Evolutionary conservation across 1,284 basidiomycete species (phyloP).

Genomic region (Leccinum subrobustum): DNA sequence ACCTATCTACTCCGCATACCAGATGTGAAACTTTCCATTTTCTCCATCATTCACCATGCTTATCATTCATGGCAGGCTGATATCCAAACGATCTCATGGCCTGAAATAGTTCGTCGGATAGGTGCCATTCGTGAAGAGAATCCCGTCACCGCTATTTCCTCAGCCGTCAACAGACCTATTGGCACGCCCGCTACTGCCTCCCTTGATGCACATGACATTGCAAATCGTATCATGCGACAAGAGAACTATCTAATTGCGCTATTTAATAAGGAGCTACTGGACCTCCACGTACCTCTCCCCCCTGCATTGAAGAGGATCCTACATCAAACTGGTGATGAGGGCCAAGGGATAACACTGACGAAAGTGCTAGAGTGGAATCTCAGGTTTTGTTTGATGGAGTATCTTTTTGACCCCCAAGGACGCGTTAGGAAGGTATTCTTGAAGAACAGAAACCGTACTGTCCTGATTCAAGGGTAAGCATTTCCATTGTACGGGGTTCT

Average conservation of each 20-base stretch:
- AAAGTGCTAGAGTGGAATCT: constrained; percentile 96
- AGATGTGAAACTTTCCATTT: constrained; percentile 66
- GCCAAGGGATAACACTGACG: constrained; percentile 78
- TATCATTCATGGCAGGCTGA: constrained; percentile 63
- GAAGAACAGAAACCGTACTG: constrained; percentile 75
- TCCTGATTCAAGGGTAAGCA: constrained; percentile 81
- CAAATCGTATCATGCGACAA: constrained; percentile 94
- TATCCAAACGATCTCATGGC: constrained; percentile 97
- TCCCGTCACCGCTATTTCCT: constrained; percentile 82
- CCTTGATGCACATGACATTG: constrained; percentile 95
- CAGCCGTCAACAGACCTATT: constrained; percentile 48
- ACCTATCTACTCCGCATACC: constrained; percentile 74
- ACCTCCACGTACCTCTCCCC: constrained; percentile 83
- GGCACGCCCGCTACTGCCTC: constrained; percentile 58
- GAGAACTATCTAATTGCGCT: constrained; percentile 98
- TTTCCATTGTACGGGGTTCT: background rate
- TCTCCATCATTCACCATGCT: constrained; percentile 7
- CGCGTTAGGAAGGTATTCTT: constrained; percentile 89
- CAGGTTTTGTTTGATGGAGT: constrained; percentile 91
- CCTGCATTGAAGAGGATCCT: constrained; percentile 50
- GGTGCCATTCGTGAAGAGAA: constrained; percentile 88
- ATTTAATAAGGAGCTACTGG: constrained; percentile 95
- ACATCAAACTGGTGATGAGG: constrained; percentile 44
- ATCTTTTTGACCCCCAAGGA: constrained; percentile 86
- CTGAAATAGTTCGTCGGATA: constrained; percentile 89